phyloP scores from a whole-genome alignment of 2,329 filamentous ascomycete species.

The Cladosporium sp. region DNA sequence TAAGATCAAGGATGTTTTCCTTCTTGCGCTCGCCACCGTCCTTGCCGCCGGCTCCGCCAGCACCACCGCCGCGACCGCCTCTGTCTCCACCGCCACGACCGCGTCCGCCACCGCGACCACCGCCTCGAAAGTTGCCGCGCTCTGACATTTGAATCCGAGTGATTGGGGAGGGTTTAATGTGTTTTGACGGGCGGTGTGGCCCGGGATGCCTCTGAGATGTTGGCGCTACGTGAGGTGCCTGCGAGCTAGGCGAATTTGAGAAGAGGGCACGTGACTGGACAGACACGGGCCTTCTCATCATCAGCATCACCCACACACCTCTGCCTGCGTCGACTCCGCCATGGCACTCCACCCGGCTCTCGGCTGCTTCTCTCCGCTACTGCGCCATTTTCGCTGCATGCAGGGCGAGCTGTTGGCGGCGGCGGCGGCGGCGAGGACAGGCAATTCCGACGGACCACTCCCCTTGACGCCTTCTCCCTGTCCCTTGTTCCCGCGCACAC shows the following conservation, averaged over 20 bases:
- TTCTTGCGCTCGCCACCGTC: slow-evolving; percentile 69
- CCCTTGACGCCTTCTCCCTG: not conserved
- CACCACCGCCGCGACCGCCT: slow-evolving; percentile 45
- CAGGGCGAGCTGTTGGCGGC: not conserved
- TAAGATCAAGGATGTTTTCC: slow-evolving; percentile 94
- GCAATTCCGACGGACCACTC: not conserved
- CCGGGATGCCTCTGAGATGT: not conserved
- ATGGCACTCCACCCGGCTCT: not conserved
- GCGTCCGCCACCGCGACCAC: slow-evolving; percentile 39
- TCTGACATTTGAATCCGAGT: slow-evolving; percentile 50
- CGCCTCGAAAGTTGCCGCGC: slow-evolving; percentile 54
- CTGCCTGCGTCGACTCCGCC: slow-evolving; percentile 1
- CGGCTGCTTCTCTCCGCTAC: not conserved
- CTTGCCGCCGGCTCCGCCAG: slow-evolving; percentile 36
- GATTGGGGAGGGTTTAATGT: not conserved
- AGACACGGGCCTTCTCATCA: not conserved
- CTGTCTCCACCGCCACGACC: slow-evolving; percentile 42
- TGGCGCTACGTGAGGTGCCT: not conserved
- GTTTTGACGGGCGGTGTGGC: slow-evolving; percentile 2
- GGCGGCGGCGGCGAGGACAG: not conserved
- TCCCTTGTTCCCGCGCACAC: not conserved
- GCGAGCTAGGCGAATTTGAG: slow-evolving; percentile 6
- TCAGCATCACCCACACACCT: not conserved
- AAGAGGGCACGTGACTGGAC: not conserved
- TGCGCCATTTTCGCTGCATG: not conserved